Percentiles rank a stretch among this genome's conserved stretches.
These are phyloP conservation scores for Epicoccum nigrum DNA, from an alignment of 2,329 filamentous ascomycete genomes.

Conservation along the genomic window DNA sequence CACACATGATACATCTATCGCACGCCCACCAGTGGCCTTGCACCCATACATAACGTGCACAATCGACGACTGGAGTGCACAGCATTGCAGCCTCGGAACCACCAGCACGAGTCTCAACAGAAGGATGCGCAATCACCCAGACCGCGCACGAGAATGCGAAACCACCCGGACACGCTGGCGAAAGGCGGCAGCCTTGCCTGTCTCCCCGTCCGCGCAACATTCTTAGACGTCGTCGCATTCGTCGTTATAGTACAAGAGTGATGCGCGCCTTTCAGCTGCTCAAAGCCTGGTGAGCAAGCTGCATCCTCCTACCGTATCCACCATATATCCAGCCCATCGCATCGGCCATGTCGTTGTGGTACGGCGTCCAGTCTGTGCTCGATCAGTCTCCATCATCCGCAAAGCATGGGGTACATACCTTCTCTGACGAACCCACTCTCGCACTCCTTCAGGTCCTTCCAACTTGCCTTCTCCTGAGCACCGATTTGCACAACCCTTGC, in stretches of 20 bases:
- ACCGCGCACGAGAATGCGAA: too few species aligned
- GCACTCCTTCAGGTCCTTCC: constrained; percentile 41
- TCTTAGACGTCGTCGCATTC: not conserved
- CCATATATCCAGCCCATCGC: constrained; percentile 46
- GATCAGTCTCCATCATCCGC: constrained; percentile 1
- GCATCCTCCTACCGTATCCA: constrained; percentile 40
- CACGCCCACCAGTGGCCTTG: not conserved
- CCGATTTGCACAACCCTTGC: constrained; percentile 35
- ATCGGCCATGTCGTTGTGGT: constrained; percentile 45
- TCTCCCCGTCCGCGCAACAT: not conserved
- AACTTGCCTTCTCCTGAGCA: constrained; percentile 32
- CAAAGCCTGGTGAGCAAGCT: constrained; percentile 36
- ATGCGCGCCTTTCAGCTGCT: not conserved
- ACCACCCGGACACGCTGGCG: too few species aligned
- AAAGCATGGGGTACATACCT: constrained; percentile 25
- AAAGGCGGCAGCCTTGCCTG: too few species aligned
- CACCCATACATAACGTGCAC: not conserved
- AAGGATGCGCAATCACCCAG: too few species aligned
- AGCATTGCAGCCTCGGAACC: too few species aligned
- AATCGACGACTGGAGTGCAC: too few species aligned
- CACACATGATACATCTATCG: not conserved
- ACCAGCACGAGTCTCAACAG: too few species aligned
- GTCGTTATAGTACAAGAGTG: too few species aligned
- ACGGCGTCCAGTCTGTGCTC: constrained; percentile 39
- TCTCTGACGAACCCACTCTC: constrained; percentile 32